phyloP scores from a whole-genome alignment of 176 grass and related monocot species.

The Panicum miliaceum region DNA sequence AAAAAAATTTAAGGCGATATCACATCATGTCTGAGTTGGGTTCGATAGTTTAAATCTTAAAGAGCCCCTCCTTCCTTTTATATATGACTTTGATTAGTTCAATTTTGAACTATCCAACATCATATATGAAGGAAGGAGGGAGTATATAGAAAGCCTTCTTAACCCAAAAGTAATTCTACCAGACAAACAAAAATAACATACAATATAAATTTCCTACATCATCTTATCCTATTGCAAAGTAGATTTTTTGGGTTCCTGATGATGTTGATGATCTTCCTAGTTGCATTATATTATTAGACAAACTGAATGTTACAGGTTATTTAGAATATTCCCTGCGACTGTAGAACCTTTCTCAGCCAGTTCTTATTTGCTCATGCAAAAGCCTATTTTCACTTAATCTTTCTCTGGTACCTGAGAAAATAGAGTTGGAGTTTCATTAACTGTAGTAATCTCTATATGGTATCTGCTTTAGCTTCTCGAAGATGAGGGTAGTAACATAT shows the following conservation, averaged over 20 bases:
- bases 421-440: background rate
- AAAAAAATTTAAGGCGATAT: conserved; percentile 17
- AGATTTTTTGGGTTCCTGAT: background rate
- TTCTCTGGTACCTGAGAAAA: no score
- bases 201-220: background rate
- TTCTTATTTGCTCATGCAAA: conserved; percentile 31
- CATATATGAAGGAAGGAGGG: no score
- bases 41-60: background rate
- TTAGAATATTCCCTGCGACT: background rate
- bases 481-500: background rate
- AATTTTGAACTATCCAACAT: no score
- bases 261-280: conserved; percentile 13
- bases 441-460: background rate
- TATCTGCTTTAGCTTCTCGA: conserved; percentile 30
- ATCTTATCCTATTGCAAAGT: background rate
- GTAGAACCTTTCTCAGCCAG: background rate
- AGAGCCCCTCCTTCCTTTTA: no score
- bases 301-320: background rate
- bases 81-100: no score
- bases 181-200: background rate
- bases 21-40: background rate
- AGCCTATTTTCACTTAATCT: background rate
- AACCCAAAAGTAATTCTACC: background rate
- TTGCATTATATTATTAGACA: background rate
- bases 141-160: background rate